Base-by-base conservation (phyloP, 1,284 basidiomycete genomes). In the Anthracocystis setariae region DNA sequence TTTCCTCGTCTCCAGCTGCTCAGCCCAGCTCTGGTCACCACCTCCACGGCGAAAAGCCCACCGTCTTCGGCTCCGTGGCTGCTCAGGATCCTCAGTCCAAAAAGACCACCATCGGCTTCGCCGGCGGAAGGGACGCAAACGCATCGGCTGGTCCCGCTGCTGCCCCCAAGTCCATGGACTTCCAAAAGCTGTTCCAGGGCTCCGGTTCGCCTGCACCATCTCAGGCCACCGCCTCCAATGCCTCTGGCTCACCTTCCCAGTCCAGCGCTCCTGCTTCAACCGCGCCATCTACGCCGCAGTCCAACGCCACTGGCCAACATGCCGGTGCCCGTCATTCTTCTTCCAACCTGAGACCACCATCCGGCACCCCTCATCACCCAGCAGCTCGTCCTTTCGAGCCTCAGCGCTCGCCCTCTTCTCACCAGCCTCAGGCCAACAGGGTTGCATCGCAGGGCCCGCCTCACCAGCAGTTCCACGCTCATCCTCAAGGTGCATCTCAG, bases 111-210 rank as follows among this genome's bases (percentile, higher is more conserved):
- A 72, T 78, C 38, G 77, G 75, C 13, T 77, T 80, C 44, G 60
- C 61, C 20, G 61, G 67, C 59, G 51, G 56, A 66, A 71, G 63
- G 62, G 88, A 93, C 86, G 87, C 84, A 1, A 59, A 75, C 12
- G 23, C 49, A 21, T 33, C 79, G 85, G 38, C 84, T 82, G 20
- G 84, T 18, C 66, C 71, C 35, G 53, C 29, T 35, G 45, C 65
- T 10, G 46, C 63, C 3, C 21, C 59, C 32, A 60, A 71, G 27
- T 59, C 68, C 42, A 55, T 82, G 58, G 79, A 82, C 65, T 82
- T 82, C 57, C 76, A 82, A 49, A 82, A 82, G 61, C 74, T 82
- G 44, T 82, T 82, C 69, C 79, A 81, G 70, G 77, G 72, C 49
- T 63, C 66, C 27, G 64, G 72, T 42, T 55, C 63, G 33, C 60